phyloP scores from a whole-genome alignment of 164 flowering plant species.

The grape (Vitis vinifera) region ASM3070453v1 NC_081823.1:11019001-11019500 shows the following conservation, averaged over 20 bases:
- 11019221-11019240: neutral
- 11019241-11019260: neutral
- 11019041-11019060: no score
- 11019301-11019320: constrained; percentile 80
- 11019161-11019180: constrained; percentile 82
- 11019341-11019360: constrained; percentile 88
- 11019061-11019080: no score
- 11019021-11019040: no score
- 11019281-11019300: neutral
- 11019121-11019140: no score
- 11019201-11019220: constrained; percentile 81
- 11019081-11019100: no score
- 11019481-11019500: neutral
- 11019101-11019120: no score
- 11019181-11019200: constrained; percentile 79
- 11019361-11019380: constrained; percentile 65
- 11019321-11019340: constrained; percentile 62
- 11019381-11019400: constrained; percentile 77
- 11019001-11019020: no score
- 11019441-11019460: constrained; percentile 89
- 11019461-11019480: constrained; percentile 15
- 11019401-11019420: constrained; percentile 44
- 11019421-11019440: constrained; percentile 70
- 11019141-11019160: constrained; percentile 52
- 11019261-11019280: neutral